Percentiles rank a stretch among this genome's conserved stretches.
phyloP scores from a whole-genome alignment of 225 moss, liverwort and hornwort species.

The Thuidium tamariscinum region DNA sequence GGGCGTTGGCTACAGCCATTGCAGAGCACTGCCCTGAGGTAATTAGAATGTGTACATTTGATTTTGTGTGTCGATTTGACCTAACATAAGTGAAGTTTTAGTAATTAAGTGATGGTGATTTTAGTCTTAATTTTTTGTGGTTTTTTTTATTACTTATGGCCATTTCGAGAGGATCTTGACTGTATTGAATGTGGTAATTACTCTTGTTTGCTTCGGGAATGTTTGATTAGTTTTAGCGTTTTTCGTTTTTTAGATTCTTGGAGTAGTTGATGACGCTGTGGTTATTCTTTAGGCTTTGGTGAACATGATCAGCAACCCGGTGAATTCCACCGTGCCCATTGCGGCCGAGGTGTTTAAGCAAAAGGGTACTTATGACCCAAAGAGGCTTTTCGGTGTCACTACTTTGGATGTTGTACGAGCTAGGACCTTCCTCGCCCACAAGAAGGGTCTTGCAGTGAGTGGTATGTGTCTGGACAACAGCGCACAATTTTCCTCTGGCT shows the following conservation, averaged over 20 bases:
- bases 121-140: not conserved
- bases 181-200: not conserved
- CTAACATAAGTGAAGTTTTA: too few relatives aligned
- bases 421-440: conserved; percentile 41
- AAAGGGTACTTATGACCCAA: conserved; percentile 43
- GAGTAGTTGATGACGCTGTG: not conserved
- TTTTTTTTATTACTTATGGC: not conserved
- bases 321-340: conserved; percentile 58
- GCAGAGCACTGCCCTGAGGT: conserved; percentile 53
- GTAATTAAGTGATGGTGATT: not conserved
- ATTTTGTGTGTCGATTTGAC: not conserved
- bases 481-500: not conserved
- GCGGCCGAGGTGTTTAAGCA: conserved; percentile 60
- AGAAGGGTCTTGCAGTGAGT: conserved; percentile 26
- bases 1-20: conserved; percentile 21
- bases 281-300: conserved; percentile 38
- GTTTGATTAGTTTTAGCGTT: not conserved
- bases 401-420: conserved; percentile 63
- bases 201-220: not conserved
- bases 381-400: conserved; percentile 53
- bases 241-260: not conserved
- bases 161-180: not conserved
- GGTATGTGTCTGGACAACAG: not conserved
- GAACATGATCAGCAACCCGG: conserved; percentile 66
- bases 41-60: not conserved